Evolutionary conservation across 163 green algal species (phyloP).

Genomic region (Scenedesmus sp.): DNA sequence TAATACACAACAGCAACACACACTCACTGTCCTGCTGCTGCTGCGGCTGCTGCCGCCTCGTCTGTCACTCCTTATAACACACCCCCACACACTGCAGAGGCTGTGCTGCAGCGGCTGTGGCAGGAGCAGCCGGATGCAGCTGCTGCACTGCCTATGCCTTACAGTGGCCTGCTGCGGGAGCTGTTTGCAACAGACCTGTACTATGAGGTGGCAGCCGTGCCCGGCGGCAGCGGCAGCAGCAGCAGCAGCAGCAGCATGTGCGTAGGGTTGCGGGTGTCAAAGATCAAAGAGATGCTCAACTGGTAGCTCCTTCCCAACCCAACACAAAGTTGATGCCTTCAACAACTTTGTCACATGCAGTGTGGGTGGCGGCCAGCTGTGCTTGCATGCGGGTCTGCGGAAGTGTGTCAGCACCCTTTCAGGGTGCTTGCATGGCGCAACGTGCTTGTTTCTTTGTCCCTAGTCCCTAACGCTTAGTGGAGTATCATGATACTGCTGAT

Average conservation of each 20-base stretch:
- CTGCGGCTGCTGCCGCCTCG: not conserved
- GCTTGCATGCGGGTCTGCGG: no score
- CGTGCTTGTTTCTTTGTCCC: no score
- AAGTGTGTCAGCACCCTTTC: no score
- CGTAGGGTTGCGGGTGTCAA: not conserved
- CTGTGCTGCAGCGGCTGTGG: not conserved
- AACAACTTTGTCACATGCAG: no score
- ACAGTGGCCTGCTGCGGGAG: not conserved
- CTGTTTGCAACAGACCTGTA: conserved; percentile 6
- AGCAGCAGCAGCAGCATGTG: not conserved
- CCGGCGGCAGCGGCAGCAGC: not conserved
- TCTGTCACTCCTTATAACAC: no score
- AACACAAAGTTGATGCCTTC: no score
- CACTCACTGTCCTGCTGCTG: not conserved
- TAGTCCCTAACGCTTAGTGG: no score
- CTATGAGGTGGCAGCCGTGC: not conserved
- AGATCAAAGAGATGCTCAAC: not conserved
- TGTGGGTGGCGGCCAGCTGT: no score
- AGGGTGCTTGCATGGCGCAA: no score
- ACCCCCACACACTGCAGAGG: no score
- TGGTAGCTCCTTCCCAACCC: not conserved
- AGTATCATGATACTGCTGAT: no score
- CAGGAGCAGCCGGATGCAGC: not conserved
- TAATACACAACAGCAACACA: no score
- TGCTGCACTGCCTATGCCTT: not conserved